Conservation (phyloP, 192 early-diverging fungal species). For the Linnemannia schmuckeri region DNA sequence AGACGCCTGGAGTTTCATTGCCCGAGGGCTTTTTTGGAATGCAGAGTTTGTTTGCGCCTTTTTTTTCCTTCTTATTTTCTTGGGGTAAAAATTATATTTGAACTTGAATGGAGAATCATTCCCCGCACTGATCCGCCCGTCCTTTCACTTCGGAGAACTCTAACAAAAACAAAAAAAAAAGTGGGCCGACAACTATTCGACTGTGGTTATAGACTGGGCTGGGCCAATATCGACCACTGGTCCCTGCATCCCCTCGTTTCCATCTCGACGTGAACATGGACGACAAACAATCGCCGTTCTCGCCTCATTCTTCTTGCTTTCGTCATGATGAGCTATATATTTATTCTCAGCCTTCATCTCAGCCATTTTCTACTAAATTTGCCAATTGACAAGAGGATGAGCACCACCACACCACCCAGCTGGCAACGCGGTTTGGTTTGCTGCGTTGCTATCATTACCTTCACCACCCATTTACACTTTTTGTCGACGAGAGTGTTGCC, state of each 20-base stretch:
- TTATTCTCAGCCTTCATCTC: not conserved
- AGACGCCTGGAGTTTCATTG: not conserved
- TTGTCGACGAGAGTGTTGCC: not conserved
- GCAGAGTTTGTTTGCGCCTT: not conserved
- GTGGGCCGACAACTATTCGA: not conserved
- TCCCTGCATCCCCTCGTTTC: not conserved
- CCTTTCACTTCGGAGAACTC: constrained; percentile 5
- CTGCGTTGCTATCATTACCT: not conserved
- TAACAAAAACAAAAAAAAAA: not conserved
- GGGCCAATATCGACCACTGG: not conserved
- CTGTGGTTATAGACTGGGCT: not conserved
- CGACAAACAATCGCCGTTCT: not conserved
- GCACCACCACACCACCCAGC: too few relatives aligned
- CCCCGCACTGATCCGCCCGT: constrained; percentile 23
- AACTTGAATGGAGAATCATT: constrained; percentile 19
- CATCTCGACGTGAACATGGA: not conserved
- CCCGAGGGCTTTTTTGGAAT: not conserved
- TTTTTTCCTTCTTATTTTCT: not conserved
- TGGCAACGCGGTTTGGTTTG: not conserved
- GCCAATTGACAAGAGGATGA: not conserved
- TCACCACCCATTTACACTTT: not conserved
- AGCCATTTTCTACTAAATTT: not conserved
- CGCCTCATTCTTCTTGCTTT: not conserved
- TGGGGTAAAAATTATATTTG: constrained; percentile 33
- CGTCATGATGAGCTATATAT: not conserved